phyloP scores from a whole-genome alignment of 345 rosid species.

The Fremontodendron californicum region DNA sequence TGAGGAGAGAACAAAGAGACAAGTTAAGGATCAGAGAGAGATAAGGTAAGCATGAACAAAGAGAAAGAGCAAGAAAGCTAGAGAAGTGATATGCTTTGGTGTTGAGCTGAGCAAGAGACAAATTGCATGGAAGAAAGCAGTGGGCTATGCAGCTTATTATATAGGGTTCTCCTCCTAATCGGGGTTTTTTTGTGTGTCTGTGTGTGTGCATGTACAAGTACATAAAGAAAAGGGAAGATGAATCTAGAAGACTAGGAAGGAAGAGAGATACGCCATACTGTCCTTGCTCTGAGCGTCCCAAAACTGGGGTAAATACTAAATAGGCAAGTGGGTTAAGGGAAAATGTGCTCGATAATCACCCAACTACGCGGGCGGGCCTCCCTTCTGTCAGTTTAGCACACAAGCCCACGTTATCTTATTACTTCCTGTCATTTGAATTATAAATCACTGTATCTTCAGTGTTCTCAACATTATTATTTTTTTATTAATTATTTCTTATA shows the following conservation, averaged over 20 bases:
- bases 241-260: not conserved
- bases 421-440: slow-evolving; percentile 21
- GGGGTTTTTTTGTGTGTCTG: not conserved
- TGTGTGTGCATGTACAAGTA: not conserved
- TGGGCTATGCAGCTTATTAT: slow-evolving; percentile 40
- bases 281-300: slow-evolving; percentile 29
- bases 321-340: slow-evolving; percentile 32
- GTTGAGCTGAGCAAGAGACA: slow-evolving; percentile 29
- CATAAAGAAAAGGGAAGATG: not conserved
- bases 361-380: too few species aligned
- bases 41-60: slow-evolving; percentile 5
- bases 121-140: slow-evolving; percentile 59
- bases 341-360: slow-evolving; percentile 29
- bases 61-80: slow-evolving; percentile 15
- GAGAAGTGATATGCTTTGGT: not conserved
- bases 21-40: slow-evolving; percentile 12
- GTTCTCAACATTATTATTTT: too few species aligned
- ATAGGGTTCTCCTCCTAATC: slow-evolving; percentile 10
- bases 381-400: too few species aligned
- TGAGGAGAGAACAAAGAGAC: slow-evolving; percentile 22
- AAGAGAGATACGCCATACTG: slow-evolving; percentile 28
- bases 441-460: not conserved
- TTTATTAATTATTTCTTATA: too few species aligned
- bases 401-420: slow-evolving; percentile 38
- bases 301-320: slow-evolving; percentile 23